A percentile compares a stretch with the other conserved stretches of the same genome.
Evolutionary conservation across 768 basidiomycete genomes (phyloP).

Genomic region (Pholiota conissans): DNA sequence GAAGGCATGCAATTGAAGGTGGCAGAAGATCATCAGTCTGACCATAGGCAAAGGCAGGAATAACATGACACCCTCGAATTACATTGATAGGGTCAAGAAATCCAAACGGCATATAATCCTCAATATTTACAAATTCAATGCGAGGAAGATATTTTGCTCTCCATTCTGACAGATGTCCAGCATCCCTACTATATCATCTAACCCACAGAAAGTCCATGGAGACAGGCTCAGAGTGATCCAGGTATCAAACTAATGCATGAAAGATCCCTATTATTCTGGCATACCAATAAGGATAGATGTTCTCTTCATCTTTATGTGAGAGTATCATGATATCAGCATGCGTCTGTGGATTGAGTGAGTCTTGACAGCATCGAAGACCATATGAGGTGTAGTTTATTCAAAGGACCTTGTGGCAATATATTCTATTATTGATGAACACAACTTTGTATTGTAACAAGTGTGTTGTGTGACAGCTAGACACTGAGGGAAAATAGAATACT

Average conservation of each 20-base stretch:
- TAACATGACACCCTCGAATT: constrained; percentile 38
- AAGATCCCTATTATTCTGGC: constrained; percentile 24
- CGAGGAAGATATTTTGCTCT: constrained; percentile 12
- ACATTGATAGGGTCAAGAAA: constrained; percentile 46
- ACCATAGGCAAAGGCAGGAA: constrained; percentile 32
- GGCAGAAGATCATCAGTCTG: background rate
- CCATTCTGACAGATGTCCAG: constrained; percentile 5
- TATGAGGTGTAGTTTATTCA: constrained; percentile 44
- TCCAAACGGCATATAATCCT: constrained; percentile 32
- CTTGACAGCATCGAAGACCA: constrained; percentile 35
- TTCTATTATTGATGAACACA: constrained; percentile 22
- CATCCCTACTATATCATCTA: constrained; percentile 21
- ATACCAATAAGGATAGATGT: constrained; percentile 35
- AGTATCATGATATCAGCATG: constrained; percentile 37
- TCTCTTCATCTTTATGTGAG: constrained; percentile 16
- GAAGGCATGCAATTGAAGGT: background rate
- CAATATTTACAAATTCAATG: constrained; percentile 31
- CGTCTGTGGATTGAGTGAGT: constrained; percentile 36
- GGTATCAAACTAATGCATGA: constrained; percentile 13
- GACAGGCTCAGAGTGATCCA: background rate
- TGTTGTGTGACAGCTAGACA: no score
- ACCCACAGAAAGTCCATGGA: constrained; percentile 27
- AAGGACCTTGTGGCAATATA: constrained; percentile 28
- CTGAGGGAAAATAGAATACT: background rate
- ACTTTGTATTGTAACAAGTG: no score